Conservation (phyloP, 306 rosid genomes). For the Quercus cerris region DNA sequence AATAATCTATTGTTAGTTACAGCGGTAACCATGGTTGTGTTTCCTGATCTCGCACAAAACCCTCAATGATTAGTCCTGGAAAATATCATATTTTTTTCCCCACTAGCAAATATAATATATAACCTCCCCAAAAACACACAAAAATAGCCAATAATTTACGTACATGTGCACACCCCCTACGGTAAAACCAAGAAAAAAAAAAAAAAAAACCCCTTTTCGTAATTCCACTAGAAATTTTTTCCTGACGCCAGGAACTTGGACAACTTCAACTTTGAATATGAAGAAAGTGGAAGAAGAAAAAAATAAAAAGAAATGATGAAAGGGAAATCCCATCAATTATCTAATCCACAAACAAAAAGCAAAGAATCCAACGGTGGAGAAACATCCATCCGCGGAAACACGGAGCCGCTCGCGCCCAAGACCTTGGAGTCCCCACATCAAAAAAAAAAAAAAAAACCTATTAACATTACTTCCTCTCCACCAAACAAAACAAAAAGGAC, state of each 20-base stretch:
- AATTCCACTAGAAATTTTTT: not conserved
- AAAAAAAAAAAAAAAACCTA: not conserved
- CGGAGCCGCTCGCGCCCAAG: conserved; percentile 97
- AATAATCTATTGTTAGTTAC: not conserved
- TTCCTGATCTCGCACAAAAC: conserved; percentile 51
- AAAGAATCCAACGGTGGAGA: conserved; percentile 83
- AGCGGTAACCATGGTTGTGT: conserved; percentile 32
- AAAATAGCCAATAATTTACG: not conserved
- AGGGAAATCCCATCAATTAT: conserved; percentile 24
- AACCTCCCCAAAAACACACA: too few species aligned
- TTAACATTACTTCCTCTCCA: not conserved
- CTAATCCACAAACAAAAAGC: not conserved
- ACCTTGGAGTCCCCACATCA: conserved; percentile 71
- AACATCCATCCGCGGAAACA: conserved; percentile 94
- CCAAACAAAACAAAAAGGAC: not conserved
- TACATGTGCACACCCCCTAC: conserved; percentile 28
- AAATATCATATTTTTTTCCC: conserved; percentile 13
- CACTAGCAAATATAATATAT: not conserved
- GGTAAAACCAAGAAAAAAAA: not conserved
- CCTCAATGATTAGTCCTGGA: conserved; percentile 43
- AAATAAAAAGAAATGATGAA: conserved; percentile 3
- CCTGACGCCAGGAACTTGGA: not conserved
- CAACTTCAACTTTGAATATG: not conserved
- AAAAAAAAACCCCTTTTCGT: not conserved
- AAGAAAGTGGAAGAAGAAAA: not conserved